phyloP scores from a whole-genome alignment of 768 basidiomycete genomes.

The Russula emetica region DNA sequence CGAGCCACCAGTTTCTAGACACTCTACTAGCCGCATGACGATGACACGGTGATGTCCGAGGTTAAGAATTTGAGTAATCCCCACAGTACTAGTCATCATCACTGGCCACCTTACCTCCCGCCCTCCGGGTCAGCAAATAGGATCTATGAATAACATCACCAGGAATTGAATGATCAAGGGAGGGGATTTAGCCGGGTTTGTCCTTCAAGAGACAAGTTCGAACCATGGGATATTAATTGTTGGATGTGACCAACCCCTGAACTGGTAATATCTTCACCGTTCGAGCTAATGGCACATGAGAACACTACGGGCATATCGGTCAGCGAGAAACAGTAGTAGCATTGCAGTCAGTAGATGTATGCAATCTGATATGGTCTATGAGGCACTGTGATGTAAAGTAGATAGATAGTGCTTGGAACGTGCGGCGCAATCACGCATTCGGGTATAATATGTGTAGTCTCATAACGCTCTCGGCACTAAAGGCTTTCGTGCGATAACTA shows the following conservation, averaged over 20 bases:
- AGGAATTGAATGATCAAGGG: no score
- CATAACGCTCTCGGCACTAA: not conserved
- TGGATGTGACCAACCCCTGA: not conserved
- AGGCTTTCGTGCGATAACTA: slow-evolving; percentile 44
- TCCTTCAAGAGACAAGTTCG: not conserved
- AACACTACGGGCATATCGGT: not conserved
- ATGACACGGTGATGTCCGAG: not conserved
- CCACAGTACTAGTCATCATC: not conserved
- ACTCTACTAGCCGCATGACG: not conserved
- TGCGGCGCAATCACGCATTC: not conserved
- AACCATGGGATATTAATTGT: not conserved
- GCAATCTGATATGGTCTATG: not conserved
- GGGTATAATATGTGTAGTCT: slow-evolving; percentile 3
- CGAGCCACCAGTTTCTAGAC: not conserved
- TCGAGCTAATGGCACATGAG: not conserved
- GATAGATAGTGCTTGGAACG: not conserved
- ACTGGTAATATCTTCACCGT: not conserved
- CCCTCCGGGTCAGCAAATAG: no score
- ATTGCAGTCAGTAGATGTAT: not conserved
- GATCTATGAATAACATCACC: no score
- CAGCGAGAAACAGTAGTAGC: not conserved
- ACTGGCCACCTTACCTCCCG: not conserved
- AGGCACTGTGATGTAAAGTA: not conserved
- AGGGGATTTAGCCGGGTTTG: no score
- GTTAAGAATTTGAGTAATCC: not conserved